Percentiles rank a stretch among this genome's conserved stretches.
phyloP scores from a whole-genome alignment of 2,329 filamentous ascomycete species.

The Chaetothyriales sp. region DNA sequence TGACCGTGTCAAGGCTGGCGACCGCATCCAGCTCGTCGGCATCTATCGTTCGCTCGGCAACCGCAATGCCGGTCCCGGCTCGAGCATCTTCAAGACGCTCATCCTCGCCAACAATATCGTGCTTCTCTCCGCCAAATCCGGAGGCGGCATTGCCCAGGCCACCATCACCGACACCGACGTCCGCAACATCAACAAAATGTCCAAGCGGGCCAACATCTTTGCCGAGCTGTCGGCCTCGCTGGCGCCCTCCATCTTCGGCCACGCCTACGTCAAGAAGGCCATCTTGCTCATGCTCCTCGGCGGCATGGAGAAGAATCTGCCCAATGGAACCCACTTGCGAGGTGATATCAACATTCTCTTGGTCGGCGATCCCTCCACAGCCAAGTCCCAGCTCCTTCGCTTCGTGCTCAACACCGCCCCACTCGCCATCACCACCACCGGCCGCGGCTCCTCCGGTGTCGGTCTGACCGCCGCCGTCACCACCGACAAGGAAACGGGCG shows the following conservation, averaged over 20 bases:
- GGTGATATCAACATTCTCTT: conserved; percentile 99
- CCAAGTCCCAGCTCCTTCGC: conserved; percentile 92
- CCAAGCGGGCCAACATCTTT: conserved; percentile 89
- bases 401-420: conserved; percentile 97
- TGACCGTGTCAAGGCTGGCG: conserved; percentile 86
- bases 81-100: conserved; percentile 86
- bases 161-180: conserved; percentile 94
- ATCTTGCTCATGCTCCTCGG: conserved; percentile 89
- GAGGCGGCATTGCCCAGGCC: conserved; percentile 80
- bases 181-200: conserved; percentile 93
- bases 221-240: conserved; percentile 86
- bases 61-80: conserved; percentile 77
- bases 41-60: conserved; percentile 91
- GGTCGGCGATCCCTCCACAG: conserved; percentile 96
- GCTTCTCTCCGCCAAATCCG: conserved; percentile 86
- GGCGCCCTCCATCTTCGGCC: conserved; percentile 90
- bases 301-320: conserved; percentile 95
- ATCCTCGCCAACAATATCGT: conserved; percentile 93
- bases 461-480: conserved; percentile 96
- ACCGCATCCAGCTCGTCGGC: conserved; percentile 92
- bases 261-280: conserved; percentile 95
- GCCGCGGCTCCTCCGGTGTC: conserved; percentile 89
- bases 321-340: conserved; percentile 93
- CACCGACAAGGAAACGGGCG: conserved; percentile 91
- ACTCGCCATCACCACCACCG: conserved; percentile 90